A percentile compares a stretch with the other conserved stretches of the same genome.
Conservation (phyloP, 352 stramenopile species). For the Phytophthora rubi region DNA sequence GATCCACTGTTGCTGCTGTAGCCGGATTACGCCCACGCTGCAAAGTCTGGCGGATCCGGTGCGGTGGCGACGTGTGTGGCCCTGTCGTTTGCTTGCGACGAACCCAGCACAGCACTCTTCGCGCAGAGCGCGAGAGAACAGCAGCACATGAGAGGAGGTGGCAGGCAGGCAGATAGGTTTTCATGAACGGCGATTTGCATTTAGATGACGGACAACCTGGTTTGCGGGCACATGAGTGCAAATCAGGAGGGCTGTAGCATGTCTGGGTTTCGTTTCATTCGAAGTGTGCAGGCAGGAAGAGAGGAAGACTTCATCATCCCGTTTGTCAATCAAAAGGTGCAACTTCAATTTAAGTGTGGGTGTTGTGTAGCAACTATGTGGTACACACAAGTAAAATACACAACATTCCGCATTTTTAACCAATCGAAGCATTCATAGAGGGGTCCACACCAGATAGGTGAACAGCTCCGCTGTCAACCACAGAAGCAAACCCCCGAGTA, state of each 20-base stretch:
- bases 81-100: conserved; percentile 18
- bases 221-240: conserved; percentile 21
- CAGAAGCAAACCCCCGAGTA: conserved; percentile 30
- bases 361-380: neutral
- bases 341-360: neutral
- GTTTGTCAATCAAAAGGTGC: conserved; percentile 13
- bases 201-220: conserved; percentile 36
- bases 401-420: conserved; percentile 6
- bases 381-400: neutral
- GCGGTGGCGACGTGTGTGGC: neutral
- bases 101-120: conserved; percentile 18
- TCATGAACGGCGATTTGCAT: conserved; percentile 44
- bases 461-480: conserved; percentile 30
- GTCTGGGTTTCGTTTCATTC: conserved; percentile 15
- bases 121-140: conserved; percentile 19
- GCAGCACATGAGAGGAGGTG: conserved; percentile 22
- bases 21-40: conserved; percentile 9
- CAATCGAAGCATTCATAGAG: conserved; percentile 9
- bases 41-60: conserved; percentile 14
- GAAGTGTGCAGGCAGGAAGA: neutral
- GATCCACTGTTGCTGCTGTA: conserved; percentile 3
- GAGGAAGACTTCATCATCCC: neutral
- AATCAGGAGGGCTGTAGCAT: conserved; percentile 23
- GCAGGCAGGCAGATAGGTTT: conserved; percentile 34
- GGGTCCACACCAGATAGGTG: conserved; percentile 13